Percentiles rank a stretch among this genome's conserved stretches.
Conservation (phyloP, 2,329 filamentous ascomycete species). For the Exophiala sp. region DNA sequence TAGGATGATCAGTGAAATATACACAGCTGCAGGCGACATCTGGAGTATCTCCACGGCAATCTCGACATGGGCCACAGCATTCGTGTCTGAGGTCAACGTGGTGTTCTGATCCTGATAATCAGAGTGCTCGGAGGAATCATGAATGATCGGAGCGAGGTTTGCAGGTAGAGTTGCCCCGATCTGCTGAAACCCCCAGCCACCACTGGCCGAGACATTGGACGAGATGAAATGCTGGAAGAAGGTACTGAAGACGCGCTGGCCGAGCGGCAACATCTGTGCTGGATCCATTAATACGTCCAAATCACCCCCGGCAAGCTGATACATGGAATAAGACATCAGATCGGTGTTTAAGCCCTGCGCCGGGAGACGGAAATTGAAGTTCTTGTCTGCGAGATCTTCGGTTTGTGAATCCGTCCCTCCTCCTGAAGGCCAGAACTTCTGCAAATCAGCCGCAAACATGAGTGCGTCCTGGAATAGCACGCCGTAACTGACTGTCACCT, state of each 20-base stretch:
- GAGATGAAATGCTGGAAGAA: conserved; percentile 18
- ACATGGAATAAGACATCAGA: conserved; percentile 16
- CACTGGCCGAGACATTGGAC: conserved; percentile 5
- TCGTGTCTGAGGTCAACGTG: conserved; percentile 2
- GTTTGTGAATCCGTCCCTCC: not conserved
- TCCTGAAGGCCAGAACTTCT: not conserved
- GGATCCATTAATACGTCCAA: conserved; percentile 4
- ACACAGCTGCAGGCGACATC: conserved; percentile 7
- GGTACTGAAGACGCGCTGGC: conserved; percentile 8
- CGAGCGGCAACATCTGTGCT: conserved; percentile 3
- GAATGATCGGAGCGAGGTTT: not conserved
- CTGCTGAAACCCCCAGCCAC: conserved; percentile 13
- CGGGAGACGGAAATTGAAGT: conserved; percentile 11
- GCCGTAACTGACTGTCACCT: conserved; percentile 11
- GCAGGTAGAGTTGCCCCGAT: conserved; percentile 11
- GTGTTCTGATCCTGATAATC: not conserved
- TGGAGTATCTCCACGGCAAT: conserved; percentile 10
- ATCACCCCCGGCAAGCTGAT: conserved; percentile 5
- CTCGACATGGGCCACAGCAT: conserved; percentile 3
- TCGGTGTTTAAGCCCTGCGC: conserved; percentile 7
- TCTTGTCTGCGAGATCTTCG: conserved; percentile 7
- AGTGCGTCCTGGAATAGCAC: conserved; percentile 12
- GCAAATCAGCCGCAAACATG: conserved; percentile 5
- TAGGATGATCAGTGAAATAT: conserved; percentile 3
- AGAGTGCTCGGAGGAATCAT: not conserved